phyloP scores from a whole-genome alignment of 345 rosid species.

The Hibiscus mutabilis region DNA sequence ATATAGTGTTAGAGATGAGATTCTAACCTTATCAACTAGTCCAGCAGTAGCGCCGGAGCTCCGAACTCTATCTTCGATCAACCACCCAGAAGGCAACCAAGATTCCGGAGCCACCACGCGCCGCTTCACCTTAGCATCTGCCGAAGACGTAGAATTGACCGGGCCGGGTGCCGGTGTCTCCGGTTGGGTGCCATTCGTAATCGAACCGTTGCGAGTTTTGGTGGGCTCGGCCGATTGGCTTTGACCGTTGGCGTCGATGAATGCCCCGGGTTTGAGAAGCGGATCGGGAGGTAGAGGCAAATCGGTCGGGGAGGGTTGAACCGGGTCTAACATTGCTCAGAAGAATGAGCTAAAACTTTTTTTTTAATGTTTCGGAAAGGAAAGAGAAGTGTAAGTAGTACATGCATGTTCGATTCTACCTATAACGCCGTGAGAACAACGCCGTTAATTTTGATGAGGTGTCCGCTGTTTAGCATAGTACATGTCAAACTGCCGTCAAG shows the following conservation, averaged over 20 bases:
- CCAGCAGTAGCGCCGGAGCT: constrained; percentile 78
- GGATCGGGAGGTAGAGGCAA: constrained; percentile 32
- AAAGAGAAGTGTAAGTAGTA: neutral
- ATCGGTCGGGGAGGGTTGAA: neutral
- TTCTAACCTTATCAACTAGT: constrained; percentile 54
- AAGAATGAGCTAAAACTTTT: neutral
- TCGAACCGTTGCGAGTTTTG: constrained; percentile 1
- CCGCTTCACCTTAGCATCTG: constrained; percentile 19
- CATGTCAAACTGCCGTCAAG: too few species aligned
- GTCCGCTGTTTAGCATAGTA: too few species aligned
- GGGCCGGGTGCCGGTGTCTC: neutral
- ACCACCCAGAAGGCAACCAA: constrained; percentile 77
- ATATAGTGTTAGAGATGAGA: constrained; percentile 5
- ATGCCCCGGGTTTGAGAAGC: constrained; percentile 39
- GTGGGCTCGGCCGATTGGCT: constrained; percentile 4
- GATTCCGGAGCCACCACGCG: constrained; percentile 13
- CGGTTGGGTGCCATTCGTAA: constrained; percentile 17
- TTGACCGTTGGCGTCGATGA: constrained; percentile 28
- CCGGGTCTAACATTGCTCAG: neutral
- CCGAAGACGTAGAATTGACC: constrained; percentile 1
- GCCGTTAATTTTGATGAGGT: too few species aligned
- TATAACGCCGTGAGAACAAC: too few species aligned
- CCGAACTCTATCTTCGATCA: constrained; percentile 64
- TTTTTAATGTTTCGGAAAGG: neutral
- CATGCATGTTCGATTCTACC: too few species aligned